A percentile compares a stretch with the other conserved stretches of the same genome.
These are phyloP conservation scores for Podospora pseudopauciseta DNA, from an alignment of 495 filamentous ascomycete genomes.

Conservation along the genomic window DNA sequence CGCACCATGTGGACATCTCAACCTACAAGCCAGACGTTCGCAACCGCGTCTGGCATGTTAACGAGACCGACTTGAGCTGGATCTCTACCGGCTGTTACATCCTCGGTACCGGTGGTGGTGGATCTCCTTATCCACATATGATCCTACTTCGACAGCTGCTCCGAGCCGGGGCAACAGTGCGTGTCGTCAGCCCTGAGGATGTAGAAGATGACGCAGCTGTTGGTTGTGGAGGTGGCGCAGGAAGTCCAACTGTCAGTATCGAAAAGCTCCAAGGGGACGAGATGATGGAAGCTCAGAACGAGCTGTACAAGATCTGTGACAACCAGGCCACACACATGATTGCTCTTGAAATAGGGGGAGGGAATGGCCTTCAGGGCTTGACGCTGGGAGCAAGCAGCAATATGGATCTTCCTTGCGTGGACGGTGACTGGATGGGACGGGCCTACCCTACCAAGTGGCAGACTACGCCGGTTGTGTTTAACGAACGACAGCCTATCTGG, in stretches of 20 bases:
- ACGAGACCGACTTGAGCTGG: conserved; percentile 54
- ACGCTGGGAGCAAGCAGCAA: conserved; percentile 47
- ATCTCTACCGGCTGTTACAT: conserved; percentile 59
- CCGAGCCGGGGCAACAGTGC: conserved; percentile 43
- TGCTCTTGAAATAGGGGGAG: conserved; percentile 53
- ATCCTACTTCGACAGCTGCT: conserved; percentile 45
- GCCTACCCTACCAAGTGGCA: conserved; percentile 58
- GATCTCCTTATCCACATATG: conserved; percentile 46
- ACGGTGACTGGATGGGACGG: conserved; percentile 56
- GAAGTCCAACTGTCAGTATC: conserved; percentile 49
- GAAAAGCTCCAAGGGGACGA: conserved; percentile 52
- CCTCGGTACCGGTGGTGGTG: conserved; percentile 59
- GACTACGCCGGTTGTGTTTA: conserved; percentile 52
- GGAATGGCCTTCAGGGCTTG: conserved; percentile 53
- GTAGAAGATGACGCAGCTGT: conserved; percentile 44
- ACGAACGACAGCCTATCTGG: conserved; percentile 45
- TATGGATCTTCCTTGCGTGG: conserved; percentile 50
- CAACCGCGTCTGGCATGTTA: conserved; percentile 53
- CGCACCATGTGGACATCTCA: conserved; percentile 38
- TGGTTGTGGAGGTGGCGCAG: conserved; percentile 45
- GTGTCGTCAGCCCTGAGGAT: conserved; percentile 44
- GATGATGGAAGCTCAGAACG: conserved; percentile 47
- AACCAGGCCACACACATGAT: conserved; percentile 39
- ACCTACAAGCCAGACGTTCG: conserved; percentile 50
- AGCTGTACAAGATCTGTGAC: conserved; percentile 40